Evolutionary conservation across 2,329 filamentous ascomycete genomes (phyloP).

Genomic region (Sporothrix globosa): DNA sequence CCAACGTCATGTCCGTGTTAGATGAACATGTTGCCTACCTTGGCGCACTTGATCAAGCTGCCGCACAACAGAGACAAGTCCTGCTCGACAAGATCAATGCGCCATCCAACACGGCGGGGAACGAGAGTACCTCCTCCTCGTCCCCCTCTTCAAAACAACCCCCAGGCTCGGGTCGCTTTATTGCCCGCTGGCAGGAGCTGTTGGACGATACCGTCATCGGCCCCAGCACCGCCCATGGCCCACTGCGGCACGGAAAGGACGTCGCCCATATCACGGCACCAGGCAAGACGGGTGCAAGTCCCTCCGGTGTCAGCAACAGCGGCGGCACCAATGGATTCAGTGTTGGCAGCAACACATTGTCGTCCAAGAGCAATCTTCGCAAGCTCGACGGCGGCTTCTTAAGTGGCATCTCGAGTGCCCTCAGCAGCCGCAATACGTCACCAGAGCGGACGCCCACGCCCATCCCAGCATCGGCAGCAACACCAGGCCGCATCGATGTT

Average conservation of each 20-base stretch:
- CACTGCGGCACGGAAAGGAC: slow-evolving; percentile 57
- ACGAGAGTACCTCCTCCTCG: background rate
- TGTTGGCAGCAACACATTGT: background rate
- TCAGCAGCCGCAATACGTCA: slow-evolving; percentile 27
- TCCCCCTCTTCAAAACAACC: background rate
- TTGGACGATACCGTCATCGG: slow-evolving; percentile 68
- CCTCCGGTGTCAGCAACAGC: background rate
- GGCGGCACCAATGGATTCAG: background rate
- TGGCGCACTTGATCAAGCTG: slow-evolving; percentile 56
- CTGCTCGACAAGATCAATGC: slow-evolving; percentile 53
- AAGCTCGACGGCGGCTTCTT: slow-evolving; percentile 18
- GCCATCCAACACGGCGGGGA: slow-evolving; percentile 31
- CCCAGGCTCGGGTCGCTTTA: slow-evolving; percentile 71
- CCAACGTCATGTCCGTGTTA: slow-evolving; percentile 54
- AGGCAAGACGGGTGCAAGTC: slow-evolving; percentile 44
- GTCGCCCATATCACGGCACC: slow-evolving; percentile 45
- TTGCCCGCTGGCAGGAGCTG: slow-evolving; percentile 71
- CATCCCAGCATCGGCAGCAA: background rate
- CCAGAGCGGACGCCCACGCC: slow-evolving; percentile 3
- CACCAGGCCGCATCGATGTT: background rate
- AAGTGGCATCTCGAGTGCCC: slow-evolving; percentile 26
- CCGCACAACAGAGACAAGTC: slow-evolving; percentile 57
- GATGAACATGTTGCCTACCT: slow-evolving; percentile 67
- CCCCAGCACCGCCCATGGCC: slow-evolving; percentile 57
- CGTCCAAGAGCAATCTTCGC: background rate